Conservation (phyloP, 2,329 filamentous ascomycete species). For the Cytospora mali region DNA sequence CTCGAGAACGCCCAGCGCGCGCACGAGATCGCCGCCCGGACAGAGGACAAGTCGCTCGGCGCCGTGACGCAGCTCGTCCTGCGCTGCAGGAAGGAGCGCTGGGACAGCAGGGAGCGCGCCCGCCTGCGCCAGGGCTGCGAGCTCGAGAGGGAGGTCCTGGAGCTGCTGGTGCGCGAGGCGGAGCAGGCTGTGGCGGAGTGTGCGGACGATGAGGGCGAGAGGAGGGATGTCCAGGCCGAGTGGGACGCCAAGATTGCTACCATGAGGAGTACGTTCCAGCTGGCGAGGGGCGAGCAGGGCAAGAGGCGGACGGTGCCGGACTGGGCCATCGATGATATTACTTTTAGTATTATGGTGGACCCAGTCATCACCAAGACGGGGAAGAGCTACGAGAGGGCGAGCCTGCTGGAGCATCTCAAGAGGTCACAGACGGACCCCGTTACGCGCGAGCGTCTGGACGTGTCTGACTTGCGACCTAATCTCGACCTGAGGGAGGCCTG, state of each 20-base stretch:
- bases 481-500: constrained; percentile 79
- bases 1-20: constrained; percentile 70
- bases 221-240: constrained; percentile 50
- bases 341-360: constrained; percentile 73
- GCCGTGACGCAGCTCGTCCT: constrained; percentile 75
- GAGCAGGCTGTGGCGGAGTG: constrained; percentile 44
- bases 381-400: constrained; percentile 85
- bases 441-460: constrained; percentile 72
- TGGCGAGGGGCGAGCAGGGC: constrained; percentile 47
- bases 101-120: constrained; percentile 72
- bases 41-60: constrained; percentile 67
- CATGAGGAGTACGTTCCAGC: constrained; percentile 55
- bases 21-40: constrained; percentile 68
- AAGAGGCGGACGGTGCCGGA: constrained; percentile 67
- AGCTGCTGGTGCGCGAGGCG: constrained; percentile 51
- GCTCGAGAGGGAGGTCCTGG: constrained; percentile 63
- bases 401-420: constrained; percentile 83
- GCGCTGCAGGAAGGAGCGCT: constrained; percentile 80
- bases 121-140: constrained; percentile 58
- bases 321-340: constrained; percentile 76
- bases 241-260: constrained; percentile 49
- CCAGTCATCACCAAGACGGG: constrained; percentile 80
- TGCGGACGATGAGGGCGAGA: constrained; percentile 52
- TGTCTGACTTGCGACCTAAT: constrained; percentile 77
- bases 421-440: constrained; percentile 77